Evolutionary conservation across 2,329 filamentous ascomycete species (phyloP), one percentile per base, ranked within the genome.

Genomic region (Pseudogymnoascus sp.): DNA sequence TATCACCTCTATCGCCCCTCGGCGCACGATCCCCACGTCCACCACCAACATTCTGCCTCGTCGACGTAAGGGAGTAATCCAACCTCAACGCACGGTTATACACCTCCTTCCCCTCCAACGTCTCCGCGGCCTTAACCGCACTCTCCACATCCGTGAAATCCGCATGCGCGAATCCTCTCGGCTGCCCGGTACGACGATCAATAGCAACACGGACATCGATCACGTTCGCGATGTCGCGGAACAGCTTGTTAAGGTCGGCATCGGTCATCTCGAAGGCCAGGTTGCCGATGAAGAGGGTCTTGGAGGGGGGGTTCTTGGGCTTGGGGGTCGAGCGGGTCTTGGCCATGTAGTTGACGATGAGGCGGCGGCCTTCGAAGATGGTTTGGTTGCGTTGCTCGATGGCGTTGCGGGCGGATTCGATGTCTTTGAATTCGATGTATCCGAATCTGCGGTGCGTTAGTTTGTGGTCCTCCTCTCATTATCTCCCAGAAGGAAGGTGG

Each of bases 241-340:
- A 93, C 25, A 96, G 77, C 62, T 86, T 81, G 77, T 93, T 92
- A 63, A 96, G 80, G 71, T 96, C 92, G 63, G 85, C 84, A 73
- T 96, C 92, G 7, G 89, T 90, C 79, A 93, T 89, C 77, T 96
- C 90, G 73, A 90, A 95, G 10, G 90, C 87, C 77, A 96, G 85
- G 79, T 95, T 95, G 69, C 92, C 91, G 69, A 96, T 84, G 79
- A 89, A 96, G 36, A 96, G 78, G 1, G 87, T 90, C 72, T 82
- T 85, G 62, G 83, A 83, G 2, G 87, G 86, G 43, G 77, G 69
- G 70, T 79, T 79, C n/a, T 43, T 61, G 51, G 4, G 10, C 62
- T 57, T 60, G 16, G 57, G 41, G 34, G 60, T 63, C 57, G 37
- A 54, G 31, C 66, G 67, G 62, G 67, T 72, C 60, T 71, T 72